Base-by-base conservation (phyloP, 2,329 filamentous ascomycete species). In the Sodiomyces alkalinus region DNA sequence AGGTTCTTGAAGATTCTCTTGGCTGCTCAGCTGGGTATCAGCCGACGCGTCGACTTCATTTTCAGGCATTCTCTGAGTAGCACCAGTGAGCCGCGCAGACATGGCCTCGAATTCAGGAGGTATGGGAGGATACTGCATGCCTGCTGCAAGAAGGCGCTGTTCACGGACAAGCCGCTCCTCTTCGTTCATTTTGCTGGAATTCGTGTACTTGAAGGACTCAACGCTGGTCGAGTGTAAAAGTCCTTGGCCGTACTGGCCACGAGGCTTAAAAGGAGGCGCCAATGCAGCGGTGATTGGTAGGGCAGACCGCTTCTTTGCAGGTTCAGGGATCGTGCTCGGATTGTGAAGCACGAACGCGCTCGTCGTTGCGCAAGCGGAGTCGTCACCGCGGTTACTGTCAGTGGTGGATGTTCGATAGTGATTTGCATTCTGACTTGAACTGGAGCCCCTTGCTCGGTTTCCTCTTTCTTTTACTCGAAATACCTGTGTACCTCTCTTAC, bases 261-360 rank as follows among this genome's bases (percentile, higher is more conserved):
- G 56, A 19, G 62, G 61, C 28, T 61, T 53, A 30, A 68, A 68
- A 0, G 60, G 54, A 3, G 63, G 56, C 12, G 62, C 62, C 26
- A 62, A 42, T 18, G 64, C 62, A 17, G 62, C 61, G 30, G 49
- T 53, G 22, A 53, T 53, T 2, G 62, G 58, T 17, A 67, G 45
- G 13, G 49, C 45, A 3, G 49, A 52, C 2, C 49, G 46, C 22
- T 46, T 54, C 33, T 48, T 51, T 22, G 37, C 33, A 3, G 41
- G 40, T 14, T 47, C 49, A 15, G 22, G 5, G 4, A n/a, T 15
- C 14, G 12, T 11, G 23, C 10, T 25, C 9, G 14, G 15, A 11
- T n/a, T n/a, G n/a, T n/a, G 23, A 6, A 16, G 7, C 14, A 17
- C 14, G 7, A 17, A n/a, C 23, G 10, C 10, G 15, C 14, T 11